Base-by-base conservation (phyloP, 148 eudicot genomes). In the Chenopodium formosanum region DNA sequence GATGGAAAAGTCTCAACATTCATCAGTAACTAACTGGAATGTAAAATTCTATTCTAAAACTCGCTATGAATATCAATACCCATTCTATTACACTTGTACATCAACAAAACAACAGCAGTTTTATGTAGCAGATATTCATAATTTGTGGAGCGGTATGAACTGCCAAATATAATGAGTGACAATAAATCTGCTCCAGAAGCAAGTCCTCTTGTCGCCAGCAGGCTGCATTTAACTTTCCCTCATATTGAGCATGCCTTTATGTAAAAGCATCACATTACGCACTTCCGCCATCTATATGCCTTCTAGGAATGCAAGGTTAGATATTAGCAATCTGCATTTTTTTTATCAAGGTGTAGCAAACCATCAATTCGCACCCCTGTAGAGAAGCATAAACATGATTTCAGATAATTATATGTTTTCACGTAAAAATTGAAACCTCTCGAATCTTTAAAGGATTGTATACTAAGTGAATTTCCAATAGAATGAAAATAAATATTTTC, bases 61-160 rank as follows among this genome's bases (percentile, higher is more conserved):
- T 82, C 44, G 69, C 76, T 82, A 85, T 70, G 40, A 62, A 71
- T 46, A 62, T 73, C 34, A 23, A 78, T 80, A 80, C 44, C 70
- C 75, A 47, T 77, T 70, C 58, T n/a, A 76, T 70, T 75, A 69
- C 71, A 47, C 85, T 85, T 75, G 44, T 82, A 82, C 82, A 81
- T 46, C 23, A 63, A 82, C 58, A 68, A 74, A 85, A 78, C 79
- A 70, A 48, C 67, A 66, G 47, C 40, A 78, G 71, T 73, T 37
- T 78, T 14, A 68, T 50, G 71, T 58, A 77, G 64, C 73, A 34
- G 47, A 76, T 47, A 79, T 77, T 78, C 73, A 63, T 64, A 83
- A 22, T 47, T 76, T 56, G 75, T 79, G 44, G 16, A 71, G 69
- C 7, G 32, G 60, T 73, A 70, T 37, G 34, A 56, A 17, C 69